Percentiles rank a stretch among this genome's conserved stretches.
Evolutionary conservation across 441 rosid genomes (phyloP).

Genomic region (Macaranga tanarius): DNA sequence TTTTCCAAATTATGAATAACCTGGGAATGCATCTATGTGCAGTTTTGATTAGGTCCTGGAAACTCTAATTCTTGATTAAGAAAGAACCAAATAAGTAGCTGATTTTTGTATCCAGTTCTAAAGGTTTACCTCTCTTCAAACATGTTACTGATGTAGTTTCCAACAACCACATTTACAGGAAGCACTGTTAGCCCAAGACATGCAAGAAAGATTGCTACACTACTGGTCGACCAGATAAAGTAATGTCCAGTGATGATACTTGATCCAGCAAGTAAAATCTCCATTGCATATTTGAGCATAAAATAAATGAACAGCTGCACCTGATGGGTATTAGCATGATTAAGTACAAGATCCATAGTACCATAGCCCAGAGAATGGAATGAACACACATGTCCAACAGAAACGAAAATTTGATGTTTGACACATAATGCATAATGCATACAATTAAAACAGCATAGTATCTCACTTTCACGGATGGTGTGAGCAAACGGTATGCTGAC

Average conservation of each 20-base stretch:
- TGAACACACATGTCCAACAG: not conserved
- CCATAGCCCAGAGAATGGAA: not conserved
- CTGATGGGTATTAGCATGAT: slow-evolving; percentile 32
- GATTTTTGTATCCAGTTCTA: not conserved
- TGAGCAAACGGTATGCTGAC: slow-evolving; percentile 74
- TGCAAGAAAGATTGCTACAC: slow-evolving; percentile 81
- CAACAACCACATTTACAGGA: slow-evolving; percentile 79
- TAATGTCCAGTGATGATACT: slow-evolving; percentile 81
- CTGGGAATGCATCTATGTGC: no score
- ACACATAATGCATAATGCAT: not conserved
- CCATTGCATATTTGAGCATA: slow-evolving; percentile 97
- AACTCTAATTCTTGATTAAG: no score
- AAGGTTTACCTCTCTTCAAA: slow-evolving; percentile 77
- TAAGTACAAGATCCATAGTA: not conserved
- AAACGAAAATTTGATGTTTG: not conserved
- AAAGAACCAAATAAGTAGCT: not conserved
- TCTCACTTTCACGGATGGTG: slow-evolving; percentile 71
- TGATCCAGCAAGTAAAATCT: slow-evolving; percentile 81
- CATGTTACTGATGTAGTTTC: slow-evolving; percentile 90
- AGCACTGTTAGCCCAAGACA: slow-evolving; percentile 91
- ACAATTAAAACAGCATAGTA: no score
- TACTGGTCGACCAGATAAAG: slow-evolving; percentile 71
- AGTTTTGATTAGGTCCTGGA: no score
- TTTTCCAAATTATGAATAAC: not conserved
- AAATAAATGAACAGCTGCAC: slow-evolving; percentile 87